Evolutionary conservation across 371 early-diverging fungal species (phyloP).

Genomic region (Haplosporangium sp.): DNA sequence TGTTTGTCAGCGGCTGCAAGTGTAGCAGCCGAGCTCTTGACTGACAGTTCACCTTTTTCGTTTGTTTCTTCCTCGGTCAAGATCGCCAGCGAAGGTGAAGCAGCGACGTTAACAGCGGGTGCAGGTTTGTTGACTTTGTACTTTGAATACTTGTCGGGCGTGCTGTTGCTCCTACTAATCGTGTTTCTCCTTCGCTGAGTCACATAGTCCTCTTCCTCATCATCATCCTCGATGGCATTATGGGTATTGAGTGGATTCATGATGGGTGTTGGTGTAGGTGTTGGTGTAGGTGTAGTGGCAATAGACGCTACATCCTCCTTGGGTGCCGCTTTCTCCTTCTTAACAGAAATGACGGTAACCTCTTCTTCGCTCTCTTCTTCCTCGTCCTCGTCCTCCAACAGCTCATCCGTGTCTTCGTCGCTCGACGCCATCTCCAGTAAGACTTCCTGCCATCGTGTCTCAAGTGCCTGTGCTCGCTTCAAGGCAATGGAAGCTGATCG

Average conservation of each 20-base stretch:
- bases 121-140: constrained; percentile 36
- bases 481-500: constrained; percentile 51
- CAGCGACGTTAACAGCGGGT: background rate
- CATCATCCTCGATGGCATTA: constrained; percentile 24
- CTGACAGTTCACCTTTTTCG: constrained; percentile 29
- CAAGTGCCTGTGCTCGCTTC: constrained; percentile 48
- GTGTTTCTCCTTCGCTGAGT: constrained; percentile 22
- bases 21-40: background rate
- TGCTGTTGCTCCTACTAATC: constrained; percentile 40
- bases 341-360: background rate
- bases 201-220: constrained; percentile 29
- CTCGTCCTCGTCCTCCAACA: constrained; percentile 41
- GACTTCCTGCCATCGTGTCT: constrained; percentile 50
- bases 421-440: constrained; percentile 51
- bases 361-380: constrained; percentile 13
- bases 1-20: background rate
- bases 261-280: background rate
- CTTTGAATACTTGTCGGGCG: constrained; percentile 48
- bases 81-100: constrained; percentile 28
- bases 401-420: constrained; percentile 35
- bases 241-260: constrained; percentile 6
- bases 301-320: constrained; percentile 1
- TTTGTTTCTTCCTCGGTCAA: constrained; percentile 25
- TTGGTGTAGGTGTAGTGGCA: background rate
- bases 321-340: constrained; percentile 8